These are phyloP conservation scores for Extremus antarcticus DNA, from an alignment of 495 filamentous ascomycete genomes.

Conservation along the genomic window DNA sequence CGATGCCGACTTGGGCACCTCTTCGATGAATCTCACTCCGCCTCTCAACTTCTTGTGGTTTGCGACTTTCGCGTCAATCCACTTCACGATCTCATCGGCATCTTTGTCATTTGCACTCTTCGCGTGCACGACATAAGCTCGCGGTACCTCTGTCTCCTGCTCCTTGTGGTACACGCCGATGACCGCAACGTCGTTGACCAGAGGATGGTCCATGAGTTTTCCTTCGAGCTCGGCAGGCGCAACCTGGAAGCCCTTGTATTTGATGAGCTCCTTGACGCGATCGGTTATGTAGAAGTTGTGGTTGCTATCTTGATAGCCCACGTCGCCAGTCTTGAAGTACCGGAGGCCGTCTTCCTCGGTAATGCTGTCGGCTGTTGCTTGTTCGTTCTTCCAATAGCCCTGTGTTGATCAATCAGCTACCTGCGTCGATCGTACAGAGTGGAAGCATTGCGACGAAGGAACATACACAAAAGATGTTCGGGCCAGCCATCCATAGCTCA, in stretches of 20 bases:
- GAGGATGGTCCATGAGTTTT: slow-evolving; percentile 55
- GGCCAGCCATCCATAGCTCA: slow-evolving; percentile 57
- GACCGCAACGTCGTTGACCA: slow-evolving; percentile 70
- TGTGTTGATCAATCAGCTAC: slow-evolving; percentile 3
- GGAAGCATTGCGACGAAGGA: neutral
- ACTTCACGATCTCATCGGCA: slow-evolving; percentile 52
- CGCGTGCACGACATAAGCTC: slow-evolving; percentile 60
- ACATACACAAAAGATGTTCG: slow-evolving; percentile 49
- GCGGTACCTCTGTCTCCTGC: slow-evolving; percentile 61
- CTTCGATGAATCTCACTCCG: slow-evolving; percentile 67
- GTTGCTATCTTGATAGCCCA: slow-evolving; percentile 46
- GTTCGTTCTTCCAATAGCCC: slow-evolving; percentile 46
- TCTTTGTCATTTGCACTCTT: slow-evolving; percentile 33
- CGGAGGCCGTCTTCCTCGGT: slow-evolving; percentile 37
- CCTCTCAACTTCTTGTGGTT: slow-evolving; percentile 68
- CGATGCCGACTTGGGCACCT: slow-evolving; percentile 67
- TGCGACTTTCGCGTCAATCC: slow-evolving; percentile 49
- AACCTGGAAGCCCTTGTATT: slow-evolving; percentile 38
- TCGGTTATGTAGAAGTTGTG: slow-evolving; percentile 68
- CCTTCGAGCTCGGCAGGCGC: slow-evolving; percentile 63
- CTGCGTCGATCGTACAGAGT: neutral
- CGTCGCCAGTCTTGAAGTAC: slow-evolving; percentile 69
- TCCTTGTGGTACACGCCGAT: slow-evolving; percentile 54
- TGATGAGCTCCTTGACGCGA: slow-evolving; percentile 46
- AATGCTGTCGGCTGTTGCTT: slow-evolving; percentile 55